These are phyloP conservation scores for Funneliformis mosseae DNA, from an alignment of 192 early-diverging fungal genomes.

Conservation along the genomic window DNA sequence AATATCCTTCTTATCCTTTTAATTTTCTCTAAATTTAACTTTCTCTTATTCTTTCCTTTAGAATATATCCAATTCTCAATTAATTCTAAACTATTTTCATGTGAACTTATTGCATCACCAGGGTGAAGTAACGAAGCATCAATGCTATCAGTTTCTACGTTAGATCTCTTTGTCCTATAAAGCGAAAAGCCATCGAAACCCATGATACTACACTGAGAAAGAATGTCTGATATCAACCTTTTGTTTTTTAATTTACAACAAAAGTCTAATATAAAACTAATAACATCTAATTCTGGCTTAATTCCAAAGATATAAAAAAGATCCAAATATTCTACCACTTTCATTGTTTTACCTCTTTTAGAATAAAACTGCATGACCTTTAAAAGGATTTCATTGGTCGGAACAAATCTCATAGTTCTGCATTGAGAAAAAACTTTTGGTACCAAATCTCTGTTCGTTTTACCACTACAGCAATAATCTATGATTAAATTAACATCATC, in stretches of 20 bases:
- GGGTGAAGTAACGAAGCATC: neutral
- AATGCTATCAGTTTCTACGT: neutral
- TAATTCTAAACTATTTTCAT: neutral
- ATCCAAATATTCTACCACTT: neutral
- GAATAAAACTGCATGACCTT: neutral
- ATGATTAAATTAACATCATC: conserved; percentile 1
- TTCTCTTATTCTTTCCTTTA: neutral
- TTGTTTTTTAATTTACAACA: neutral
- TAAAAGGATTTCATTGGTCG: neutral
- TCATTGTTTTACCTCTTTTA: neutral
- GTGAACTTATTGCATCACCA: neutral
- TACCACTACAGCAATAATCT: neutral
- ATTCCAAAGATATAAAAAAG: neutral
- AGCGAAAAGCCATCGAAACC: neutral
- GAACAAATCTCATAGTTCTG: neutral
- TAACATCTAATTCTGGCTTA: neutral
- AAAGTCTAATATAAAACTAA: neutral
- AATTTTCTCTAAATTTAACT: neutral
- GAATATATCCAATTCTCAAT: neutral
- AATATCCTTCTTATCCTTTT: neutral
- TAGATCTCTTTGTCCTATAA: neutral
- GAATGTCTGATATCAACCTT: neutral
- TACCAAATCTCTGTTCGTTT: neutral
- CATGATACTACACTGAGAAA: neutral
- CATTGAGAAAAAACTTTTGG: neutral